Evolutionary conservation across 345 rosid genomes (phyloP).

Genomic region (Orychophragmus violaceus): DNA sequence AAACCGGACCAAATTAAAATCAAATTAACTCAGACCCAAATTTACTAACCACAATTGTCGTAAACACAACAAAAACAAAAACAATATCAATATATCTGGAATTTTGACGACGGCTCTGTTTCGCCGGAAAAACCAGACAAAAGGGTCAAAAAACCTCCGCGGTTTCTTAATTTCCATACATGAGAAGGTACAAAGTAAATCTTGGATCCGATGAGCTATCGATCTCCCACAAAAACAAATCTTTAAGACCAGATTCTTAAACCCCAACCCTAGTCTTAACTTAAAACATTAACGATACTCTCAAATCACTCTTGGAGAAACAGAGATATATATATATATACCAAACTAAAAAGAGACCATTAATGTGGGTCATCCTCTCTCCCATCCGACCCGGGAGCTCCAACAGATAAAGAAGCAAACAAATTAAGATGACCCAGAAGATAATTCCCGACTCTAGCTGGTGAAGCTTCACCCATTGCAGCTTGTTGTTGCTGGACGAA

Average conservation of each 20-base stretch:
- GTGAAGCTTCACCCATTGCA: slow-evolving; percentile 90
- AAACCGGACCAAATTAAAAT: too few species aligned
- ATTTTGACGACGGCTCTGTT: slow-evolving; percentile 18
- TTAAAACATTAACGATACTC: slow-evolving; percentile 2
- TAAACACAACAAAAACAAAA: slow-evolving; percentile 20
- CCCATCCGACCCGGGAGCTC: slow-evolving; percentile 50
- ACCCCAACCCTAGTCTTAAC: slow-evolving; percentile 21
- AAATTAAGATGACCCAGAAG: slow-evolving; percentile 80
- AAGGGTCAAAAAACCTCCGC: slow-evolving; percentile 10
- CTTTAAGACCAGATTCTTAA: slow-evolving; percentile 1
- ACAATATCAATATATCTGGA: neutral
- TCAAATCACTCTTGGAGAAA: slow-evolving; percentile 1
- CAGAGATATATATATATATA: slow-evolving; percentile 6
- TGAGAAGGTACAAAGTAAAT: too few species aligned
- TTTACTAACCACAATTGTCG: too few species aligned
- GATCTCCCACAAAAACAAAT: neutral
- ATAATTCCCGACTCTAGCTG: slow-evolving; percentile 76
- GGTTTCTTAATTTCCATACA: slow-evolving; percentile 8
- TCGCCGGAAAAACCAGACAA: slow-evolving; percentile 25
- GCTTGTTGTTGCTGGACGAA: slow-evolving; percentile 46
- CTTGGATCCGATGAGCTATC: too few species aligned
- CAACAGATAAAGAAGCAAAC: slow-evolving; percentile 76
- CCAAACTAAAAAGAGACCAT: slow-evolving; percentile 3
- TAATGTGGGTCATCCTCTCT: slow-evolving; percentile 48
- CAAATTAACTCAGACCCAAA: too few species aligned